phyloP scores from a whole-genome alignment of 257 asterid genomes.

The Petunia axillaris region DNA sequence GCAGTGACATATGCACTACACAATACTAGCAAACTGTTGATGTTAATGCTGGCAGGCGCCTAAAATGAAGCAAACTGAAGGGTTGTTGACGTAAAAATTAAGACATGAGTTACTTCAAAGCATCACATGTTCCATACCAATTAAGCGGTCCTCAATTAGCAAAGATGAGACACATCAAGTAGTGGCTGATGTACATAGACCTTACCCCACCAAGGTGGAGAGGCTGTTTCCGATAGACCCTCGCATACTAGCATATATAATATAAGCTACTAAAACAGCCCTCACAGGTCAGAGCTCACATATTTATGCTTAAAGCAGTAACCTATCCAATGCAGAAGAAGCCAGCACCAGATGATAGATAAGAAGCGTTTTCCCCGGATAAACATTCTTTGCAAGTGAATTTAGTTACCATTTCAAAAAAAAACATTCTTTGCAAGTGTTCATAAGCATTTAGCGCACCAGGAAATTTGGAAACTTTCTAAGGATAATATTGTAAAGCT shows the following conservation, averaged over 20 bases:
- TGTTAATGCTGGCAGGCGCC: constrained; percentile 17
- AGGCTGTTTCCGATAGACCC: no score
- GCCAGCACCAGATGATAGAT: constrained; percentile 11
- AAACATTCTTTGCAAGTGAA: constrained; percentile 2
- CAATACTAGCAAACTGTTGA: background rate
- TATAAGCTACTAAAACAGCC: background rate
- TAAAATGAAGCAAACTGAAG: constrained; percentile 13
- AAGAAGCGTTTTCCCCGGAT: background rate
- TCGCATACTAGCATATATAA: background rate
- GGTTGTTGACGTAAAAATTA: background rate
- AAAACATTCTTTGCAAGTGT: background rate
- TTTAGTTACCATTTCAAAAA: background rate
- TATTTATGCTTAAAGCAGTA: background rate
- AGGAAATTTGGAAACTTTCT: background rate
- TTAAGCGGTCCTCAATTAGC: constrained; percentile 2
- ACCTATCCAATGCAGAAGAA: background rate
- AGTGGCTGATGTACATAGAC: background rate
- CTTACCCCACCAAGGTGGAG: no score
- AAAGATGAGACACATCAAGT: constrained; percentile 16
- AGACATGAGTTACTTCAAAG: background rate
- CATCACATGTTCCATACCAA: background rate
- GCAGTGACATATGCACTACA: constrained; percentile 31
- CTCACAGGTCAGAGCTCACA: background rate
- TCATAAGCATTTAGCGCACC: background rate
- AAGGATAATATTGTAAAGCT: no score